These are phyloP conservation scores for Aleurites moluccanus DNA, from an alignment of 441 rosid genomes.

Conservation along the genomic window DNA sequence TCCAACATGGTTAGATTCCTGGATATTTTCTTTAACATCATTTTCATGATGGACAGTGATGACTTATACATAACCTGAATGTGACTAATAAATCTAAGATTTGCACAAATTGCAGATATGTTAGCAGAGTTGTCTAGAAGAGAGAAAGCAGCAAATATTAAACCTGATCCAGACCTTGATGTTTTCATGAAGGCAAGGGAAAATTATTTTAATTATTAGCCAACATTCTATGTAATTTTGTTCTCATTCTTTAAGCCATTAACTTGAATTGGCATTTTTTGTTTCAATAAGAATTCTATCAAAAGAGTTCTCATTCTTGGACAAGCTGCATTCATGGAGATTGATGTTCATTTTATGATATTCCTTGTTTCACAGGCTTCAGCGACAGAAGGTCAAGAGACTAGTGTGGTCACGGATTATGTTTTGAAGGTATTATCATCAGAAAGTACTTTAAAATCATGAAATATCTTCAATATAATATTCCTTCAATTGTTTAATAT, in stretches of 20 bases:
- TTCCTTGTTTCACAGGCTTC: conserved; percentile 22
- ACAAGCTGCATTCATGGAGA: not conserved
- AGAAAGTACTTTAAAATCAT: not conserved
- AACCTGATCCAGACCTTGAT: conserved; percentile 38
- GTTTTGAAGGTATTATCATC: conserved; percentile 37
- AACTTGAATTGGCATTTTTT: not conserved
- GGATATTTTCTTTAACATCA: not conserved
- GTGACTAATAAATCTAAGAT: not conserved
- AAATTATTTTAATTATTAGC: not conserved
- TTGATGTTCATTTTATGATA: not conserved
- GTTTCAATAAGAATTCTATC: not conserved
- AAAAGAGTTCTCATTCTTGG: too few relatives aligned
- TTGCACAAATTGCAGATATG: conserved; percentile 22
- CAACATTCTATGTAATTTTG: not conserved
- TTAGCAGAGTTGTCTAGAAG: conserved; percentile 32
- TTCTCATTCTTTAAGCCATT: not conserved
- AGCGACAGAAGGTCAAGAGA: conserved; percentile 50
- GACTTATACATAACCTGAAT: not conserved
- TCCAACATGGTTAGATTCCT: conserved; percentile 18
- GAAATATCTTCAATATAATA: not conserved
- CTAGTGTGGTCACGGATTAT: conserved; percentile 63
- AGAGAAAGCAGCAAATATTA: conserved; percentile 33
- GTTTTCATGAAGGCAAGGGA: conserved; percentile 33
- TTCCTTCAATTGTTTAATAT: not conserved
- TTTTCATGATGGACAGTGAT: not conserved